These are phyloP conservation scores for Knufia petricola DNA, from an alignment of 2,329 filamentous ascomycete genomes.

Conservation along the genomic window DNA sequence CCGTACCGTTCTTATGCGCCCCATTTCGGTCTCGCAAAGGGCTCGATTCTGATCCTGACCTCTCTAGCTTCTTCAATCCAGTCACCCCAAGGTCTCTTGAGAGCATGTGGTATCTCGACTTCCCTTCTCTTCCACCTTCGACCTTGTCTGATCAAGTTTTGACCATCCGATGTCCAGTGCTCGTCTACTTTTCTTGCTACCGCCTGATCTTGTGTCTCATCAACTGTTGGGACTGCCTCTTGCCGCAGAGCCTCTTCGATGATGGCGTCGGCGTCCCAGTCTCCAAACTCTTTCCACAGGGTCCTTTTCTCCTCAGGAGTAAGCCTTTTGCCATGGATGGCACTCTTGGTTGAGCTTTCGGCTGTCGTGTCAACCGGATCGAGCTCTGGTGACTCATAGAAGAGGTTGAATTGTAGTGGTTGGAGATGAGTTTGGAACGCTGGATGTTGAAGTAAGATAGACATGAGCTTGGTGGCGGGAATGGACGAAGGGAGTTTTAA, in stretches of 20 bases:
- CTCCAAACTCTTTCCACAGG: constrained; percentile 37
- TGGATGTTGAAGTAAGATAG: constrained; percentile 62
- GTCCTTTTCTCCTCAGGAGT: constrained; percentile 46
- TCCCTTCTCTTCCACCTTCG: constrained; percentile 66
- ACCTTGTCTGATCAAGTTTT: constrained; percentile 19
- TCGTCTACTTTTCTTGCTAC: constrained; percentile 18
- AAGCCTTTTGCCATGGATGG: constrained; percentile 2
- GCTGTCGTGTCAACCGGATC: constrained; percentile 54
- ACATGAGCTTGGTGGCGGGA: constrained; percentile 73
- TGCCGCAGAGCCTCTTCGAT: constrained; percentile 42
- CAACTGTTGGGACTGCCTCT: constrained; percentile 32
- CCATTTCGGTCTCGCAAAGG: neutral
- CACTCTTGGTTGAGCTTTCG: constrained; percentile 11
- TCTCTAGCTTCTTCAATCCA: constrained; percentile 66
- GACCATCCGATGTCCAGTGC: constrained; percentile 17
- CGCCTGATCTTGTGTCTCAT: constrained; percentile 29
- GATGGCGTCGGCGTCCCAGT: constrained; percentile 28
- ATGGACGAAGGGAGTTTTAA: constrained; percentile 31
- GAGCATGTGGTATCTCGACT: constrained; percentile 68
- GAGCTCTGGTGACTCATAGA: constrained; percentile 89
- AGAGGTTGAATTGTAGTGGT: constrained; percentile 55
- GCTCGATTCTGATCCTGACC: constrained; percentile 61
- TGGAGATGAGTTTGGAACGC: constrained; percentile 3
- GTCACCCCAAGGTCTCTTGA: constrained; percentile 40
- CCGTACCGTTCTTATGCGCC: neutral